phyloP scores from a whole-genome alignment of 192 early-diverging fungal genomes.

The Rhizophagus clarus region DNA sequence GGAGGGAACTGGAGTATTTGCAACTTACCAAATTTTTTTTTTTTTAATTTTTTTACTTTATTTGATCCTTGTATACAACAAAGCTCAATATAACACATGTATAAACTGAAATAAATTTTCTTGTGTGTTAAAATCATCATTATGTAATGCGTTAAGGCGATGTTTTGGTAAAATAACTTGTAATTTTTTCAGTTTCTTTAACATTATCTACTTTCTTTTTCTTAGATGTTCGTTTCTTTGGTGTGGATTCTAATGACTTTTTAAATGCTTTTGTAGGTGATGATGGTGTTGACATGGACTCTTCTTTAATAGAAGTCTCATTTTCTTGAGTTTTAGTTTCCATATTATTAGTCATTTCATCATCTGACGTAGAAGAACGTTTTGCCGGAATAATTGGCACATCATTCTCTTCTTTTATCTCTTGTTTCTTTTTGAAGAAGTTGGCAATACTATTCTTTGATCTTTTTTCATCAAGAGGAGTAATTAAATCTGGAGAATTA shows the following conservation, averaged over 20 bases:
- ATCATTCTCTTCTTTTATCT: not conserved
- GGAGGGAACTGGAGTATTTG: too few species aligned
- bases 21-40: too few species aligned
- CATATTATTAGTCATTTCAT: not conserved
- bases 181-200: not conserved
- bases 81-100: too few species aligned
- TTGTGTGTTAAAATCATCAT: too few species aligned
- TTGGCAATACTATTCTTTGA: not conserved
- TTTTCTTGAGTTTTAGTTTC: not conserved
- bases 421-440: not conserved
- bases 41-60: too few species aligned
- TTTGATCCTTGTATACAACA: too few species aligned
- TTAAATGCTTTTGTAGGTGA: not conserved
- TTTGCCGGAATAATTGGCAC: not conserved
- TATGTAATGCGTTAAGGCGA: not conserved
- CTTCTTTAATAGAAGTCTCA: not conserved
- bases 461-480: slow-evolving; percentile 41
- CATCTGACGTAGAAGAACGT: not conserved
- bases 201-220: not conserved
- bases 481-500: slow-evolving; percentile 48
- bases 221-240: not conserved
- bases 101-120: too few species aligned
- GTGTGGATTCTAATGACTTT: not conserved
- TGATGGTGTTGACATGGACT: not conserved
- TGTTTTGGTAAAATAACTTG: not conserved